Percentiles rank a stretch among this genome's conserved stretches.
phyloP scores from a whole-genome alignment of 2,329 filamentous ascomycete genomes.

The Didymella segeticola region DNA sequence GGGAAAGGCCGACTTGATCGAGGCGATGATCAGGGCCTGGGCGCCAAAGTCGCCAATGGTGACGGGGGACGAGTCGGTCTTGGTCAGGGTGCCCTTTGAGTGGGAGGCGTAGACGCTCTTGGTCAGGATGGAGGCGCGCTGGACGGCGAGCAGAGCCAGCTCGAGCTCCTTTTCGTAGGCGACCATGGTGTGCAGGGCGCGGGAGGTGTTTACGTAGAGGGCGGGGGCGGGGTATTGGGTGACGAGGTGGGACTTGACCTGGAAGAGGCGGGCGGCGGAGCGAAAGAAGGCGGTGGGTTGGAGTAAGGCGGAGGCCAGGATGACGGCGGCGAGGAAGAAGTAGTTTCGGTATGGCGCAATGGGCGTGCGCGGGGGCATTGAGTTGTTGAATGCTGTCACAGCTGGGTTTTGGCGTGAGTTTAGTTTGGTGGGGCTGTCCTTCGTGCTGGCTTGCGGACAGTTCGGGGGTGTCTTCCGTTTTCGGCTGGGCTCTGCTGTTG shows the following conservation, averaged over 20 bases:
- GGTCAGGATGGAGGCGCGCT: conserved; percentile 78
- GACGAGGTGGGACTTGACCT: conserved; percentile 41
- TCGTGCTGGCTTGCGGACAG: neutral
- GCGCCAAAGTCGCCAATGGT: conserved; percentile 98
- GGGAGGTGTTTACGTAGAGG: conserved; percentile 19
- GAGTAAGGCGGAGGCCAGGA: conserved; percentile 43
- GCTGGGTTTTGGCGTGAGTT: conserved; percentile 4
- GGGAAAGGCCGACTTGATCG: conserved; percentile 88
- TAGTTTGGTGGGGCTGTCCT: conserved; percentile 16
- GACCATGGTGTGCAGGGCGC: conserved; percentile 44
- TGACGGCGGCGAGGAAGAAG: conserved; percentile 39
- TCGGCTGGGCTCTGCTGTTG: no score
- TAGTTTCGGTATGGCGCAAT: conserved; percentile 40
- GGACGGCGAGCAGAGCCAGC: conserved; percentile 86
- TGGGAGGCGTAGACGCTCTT: conserved; percentile 84
- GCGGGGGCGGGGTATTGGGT: conserved; percentile 27
- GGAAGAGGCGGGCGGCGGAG: conserved; percentile 36
- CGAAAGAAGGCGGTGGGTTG: conserved; percentile 38
- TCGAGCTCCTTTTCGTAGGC: conserved; percentile 79
- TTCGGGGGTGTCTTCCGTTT: neutral
- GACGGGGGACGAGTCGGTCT: conserved; percentile 94
- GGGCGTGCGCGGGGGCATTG: conserved; percentile 34
- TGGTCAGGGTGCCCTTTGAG: conserved; percentile 91
- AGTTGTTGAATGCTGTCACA: no score
- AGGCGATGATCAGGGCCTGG: conserved; percentile 92